Conservation (phyloP, 257 asterid genomes). For the Vinca minor region DNA sequence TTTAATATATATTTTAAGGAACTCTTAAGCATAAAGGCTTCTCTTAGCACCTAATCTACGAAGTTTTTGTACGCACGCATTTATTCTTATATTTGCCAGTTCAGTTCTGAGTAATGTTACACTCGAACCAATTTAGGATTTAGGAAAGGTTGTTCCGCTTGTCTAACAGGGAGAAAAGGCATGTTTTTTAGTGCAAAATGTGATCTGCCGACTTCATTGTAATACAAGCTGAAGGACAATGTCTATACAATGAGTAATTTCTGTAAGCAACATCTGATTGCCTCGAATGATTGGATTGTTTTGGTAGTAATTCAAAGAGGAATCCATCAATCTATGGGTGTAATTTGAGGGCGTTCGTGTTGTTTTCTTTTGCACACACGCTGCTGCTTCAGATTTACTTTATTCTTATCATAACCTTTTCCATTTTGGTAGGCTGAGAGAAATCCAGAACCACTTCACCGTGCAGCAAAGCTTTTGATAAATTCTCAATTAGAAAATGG, state of each 20-base stretch:
- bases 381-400: background rate
- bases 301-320: background rate
- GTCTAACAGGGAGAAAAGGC: too few relatives aligned
- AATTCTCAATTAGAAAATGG: conserved; percentile 88
- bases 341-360: background rate
- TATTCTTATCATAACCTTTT: background rate
- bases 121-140: too few relatives aligned
- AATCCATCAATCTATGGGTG: background rate
- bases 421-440: conserved; percentile 64
- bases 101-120: too few relatives aligned
- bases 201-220: too few relatives aligned
- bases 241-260: background rate
- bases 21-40: too few relatives aligned
- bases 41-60: background rate
- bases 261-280: background rate
- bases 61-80: background rate
- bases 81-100: background rate
- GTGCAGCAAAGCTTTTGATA: conserved; percentile 71
- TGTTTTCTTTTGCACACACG: background rate
- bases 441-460: conserved; percentile 72
- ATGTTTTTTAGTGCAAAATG: too few relatives aligned
- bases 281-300: background rate
- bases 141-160: too few relatives aligned
- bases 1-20: too few relatives aligned
- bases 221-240: background rate